A percentile compares a stretch with the other conserved stretches of the same genome.
phyloP scores from a whole-genome alignment of 257 asterid species.

The Nyctanthes arbortristis region DNA sequence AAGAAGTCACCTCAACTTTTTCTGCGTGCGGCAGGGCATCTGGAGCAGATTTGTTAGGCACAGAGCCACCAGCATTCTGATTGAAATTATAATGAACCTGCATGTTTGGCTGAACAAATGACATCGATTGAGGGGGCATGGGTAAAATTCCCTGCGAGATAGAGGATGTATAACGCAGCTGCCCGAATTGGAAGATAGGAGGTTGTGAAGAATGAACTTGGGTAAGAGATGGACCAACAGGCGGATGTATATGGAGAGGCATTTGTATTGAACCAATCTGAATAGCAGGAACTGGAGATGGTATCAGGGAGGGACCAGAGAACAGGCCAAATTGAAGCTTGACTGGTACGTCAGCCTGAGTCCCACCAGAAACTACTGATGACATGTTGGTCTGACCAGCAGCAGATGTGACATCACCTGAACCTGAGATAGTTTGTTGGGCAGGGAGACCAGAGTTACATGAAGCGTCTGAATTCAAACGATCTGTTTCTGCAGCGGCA shows the following conservation, averaged over 20 bases:
- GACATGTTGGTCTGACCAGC: slow-evolving; percentile 40
- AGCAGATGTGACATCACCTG: slow-evolving; percentile 36
- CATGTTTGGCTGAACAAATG: slow-evolving; percentile 68
- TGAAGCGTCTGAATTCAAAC: slow-evolving; percentile 39
- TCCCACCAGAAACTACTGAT: slow-evolving; percentile 43
- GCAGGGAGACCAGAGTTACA: slow-evolving; percentile 32
- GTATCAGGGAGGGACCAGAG: slow-evolving; percentile 89
- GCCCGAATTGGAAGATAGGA: slow-evolving; percentile 84
- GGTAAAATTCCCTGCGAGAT: slow-evolving; percentile 70
- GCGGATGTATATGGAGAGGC: slow-evolving; percentile 86
- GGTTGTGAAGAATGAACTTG: slow-evolving; percentile 77
- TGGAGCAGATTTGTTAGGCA: slow-evolving; percentile 44
- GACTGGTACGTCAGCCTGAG: slow-evolving; percentile 61
- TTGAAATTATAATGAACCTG: slow-evolving; percentile 43
- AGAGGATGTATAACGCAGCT: slow-evolving; percentile 68
- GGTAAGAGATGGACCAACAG: slow-evolving; percentile 64
- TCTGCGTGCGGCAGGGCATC: slow-evolving; percentile 35
- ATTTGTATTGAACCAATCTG: slow-evolving; percentile 99
- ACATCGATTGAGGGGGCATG: slow-evolving; percentile 52
- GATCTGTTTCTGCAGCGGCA: slow-evolving; percentile 37
- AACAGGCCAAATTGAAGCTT: slow-evolving; percentile 95
- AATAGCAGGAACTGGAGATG: slow-evolving; percentile 92
- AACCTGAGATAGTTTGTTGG: slow-evolving; percentile 42
- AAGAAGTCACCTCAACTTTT: slow-evolving; percentile 37
- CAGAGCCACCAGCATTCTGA: slow-evolving; percentile 45